These are phyloP conservation scores for Claviceps citrina DNA, from an alignment of 2,329 filamentous ascomycete genomes.

Conservation along the genomic window DNA sequence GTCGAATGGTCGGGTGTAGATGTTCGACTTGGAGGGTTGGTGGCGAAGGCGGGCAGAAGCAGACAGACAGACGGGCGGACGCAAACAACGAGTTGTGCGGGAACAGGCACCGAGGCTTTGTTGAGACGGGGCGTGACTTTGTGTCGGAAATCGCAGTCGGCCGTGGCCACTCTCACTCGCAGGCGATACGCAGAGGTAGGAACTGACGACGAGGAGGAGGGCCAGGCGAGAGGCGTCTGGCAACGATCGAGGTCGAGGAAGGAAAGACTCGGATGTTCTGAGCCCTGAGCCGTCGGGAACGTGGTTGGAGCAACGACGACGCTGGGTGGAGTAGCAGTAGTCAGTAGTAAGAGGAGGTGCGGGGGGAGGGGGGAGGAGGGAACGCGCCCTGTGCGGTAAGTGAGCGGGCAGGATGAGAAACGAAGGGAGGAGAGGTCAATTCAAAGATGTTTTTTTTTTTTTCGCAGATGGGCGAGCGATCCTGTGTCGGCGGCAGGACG, in stretches of 20 bases:
- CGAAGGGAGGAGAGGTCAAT: not conserved
- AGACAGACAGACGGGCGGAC: not conserved
- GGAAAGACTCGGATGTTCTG: constrained; percentile 1
- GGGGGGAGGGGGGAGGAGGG: not conserved
- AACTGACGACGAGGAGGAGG: not conserved
- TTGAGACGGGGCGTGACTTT: not conserved
- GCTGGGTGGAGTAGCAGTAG: not conserved
- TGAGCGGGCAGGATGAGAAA: not conserved
- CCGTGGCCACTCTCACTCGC: not conserved
- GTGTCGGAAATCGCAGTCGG: constrained; percentile 3
- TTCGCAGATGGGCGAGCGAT: not conserved
- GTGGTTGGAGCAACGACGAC: constrained; percentile 2
- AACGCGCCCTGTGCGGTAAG: no score
- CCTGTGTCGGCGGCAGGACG: constrained; percentile 1
- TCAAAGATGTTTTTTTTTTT: no score
- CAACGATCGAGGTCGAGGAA: not conserved
- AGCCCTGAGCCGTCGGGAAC: not conserved
- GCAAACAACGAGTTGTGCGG: not conserved
- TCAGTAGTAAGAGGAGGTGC: not conserved
- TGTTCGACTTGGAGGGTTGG: not conserved
- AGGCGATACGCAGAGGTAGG: not conserved
- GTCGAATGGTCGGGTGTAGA: not conserved
- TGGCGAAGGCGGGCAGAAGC: not conserved
- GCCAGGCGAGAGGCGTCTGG: not conserved
- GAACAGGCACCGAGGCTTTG: constrained; percentile 1